phyloP scores from a whole-genome alignment of 352 stramenopile genomes.

The Pythium rishiriense region DNA sequence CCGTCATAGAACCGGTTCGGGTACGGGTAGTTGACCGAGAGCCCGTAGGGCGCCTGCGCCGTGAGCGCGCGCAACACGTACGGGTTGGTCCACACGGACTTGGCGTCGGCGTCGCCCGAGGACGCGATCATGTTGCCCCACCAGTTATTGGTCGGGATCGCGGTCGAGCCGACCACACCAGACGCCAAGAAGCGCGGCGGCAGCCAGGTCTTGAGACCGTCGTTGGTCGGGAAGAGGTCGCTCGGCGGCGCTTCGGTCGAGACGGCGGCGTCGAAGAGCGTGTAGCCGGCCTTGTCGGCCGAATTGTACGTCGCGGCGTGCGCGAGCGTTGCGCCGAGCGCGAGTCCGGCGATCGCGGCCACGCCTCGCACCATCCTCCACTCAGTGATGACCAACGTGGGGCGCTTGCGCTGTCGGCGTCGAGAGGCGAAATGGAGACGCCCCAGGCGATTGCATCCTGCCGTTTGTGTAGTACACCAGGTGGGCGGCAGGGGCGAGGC shows the following conservation, averaged over 20 bases:
- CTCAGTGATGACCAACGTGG: too few relatives aligned
- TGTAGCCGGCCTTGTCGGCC: constrained; percentile 26
- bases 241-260: constrained; percentile 31
- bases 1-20: constrained; percentile 49
- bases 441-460: too few relatives aligned
- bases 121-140: constrained; percentile 58
- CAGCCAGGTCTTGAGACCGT: constrained; percentile 34
- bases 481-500: too few relatives aligned
- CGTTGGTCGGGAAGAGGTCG: constrained; percentile 26
- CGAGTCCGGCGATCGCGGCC: not conserved
- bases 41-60: constrained; percentile 43
- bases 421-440: not conserved
- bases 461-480: too few relatives aligned
- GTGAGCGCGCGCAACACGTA: constrained; percentile 45
- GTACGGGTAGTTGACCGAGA: constrained; percentile 61
- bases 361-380: not conserved
- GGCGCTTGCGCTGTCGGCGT: not conserved
- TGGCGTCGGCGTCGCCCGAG: constrained; percentile 32
- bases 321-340: constrained; percentile 26
- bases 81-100: constrained; percentile 64
- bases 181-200: constrained; percentile 58
- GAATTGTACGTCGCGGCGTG: constrained; percentile 8
- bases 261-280: constrained; percentile 32
- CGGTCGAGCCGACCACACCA: constrained; percentile 37
- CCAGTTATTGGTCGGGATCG: constrained; percentile 74